Base-by-base conservation (phyloP, 371 early-diverging fungal genomes). In the Paraphysoderma sedebokerense region DNA sequence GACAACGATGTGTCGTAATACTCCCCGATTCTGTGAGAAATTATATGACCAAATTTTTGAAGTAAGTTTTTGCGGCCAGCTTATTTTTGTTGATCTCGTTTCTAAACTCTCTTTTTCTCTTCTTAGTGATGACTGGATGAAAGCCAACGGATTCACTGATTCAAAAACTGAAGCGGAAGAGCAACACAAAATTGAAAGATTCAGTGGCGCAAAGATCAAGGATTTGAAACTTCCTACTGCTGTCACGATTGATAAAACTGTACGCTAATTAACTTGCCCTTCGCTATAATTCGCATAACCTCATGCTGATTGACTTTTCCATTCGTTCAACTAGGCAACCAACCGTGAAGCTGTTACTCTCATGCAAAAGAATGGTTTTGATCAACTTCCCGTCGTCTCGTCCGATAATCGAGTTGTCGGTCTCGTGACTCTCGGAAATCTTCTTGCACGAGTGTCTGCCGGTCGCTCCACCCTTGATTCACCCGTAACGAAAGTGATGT, bases 11-110 rank as follows among this genome's bases (percentile, higher is more conserved):
- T 54, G 92, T 93, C 46, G 92, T 95, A 6, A 67, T 97, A 23
- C 68, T 97, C 42, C 84, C 96, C 24, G 98, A 95, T 65, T 90
- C 92, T 0, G 90, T 93, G 40, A 79, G 93, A 52, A 97, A 97
- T 68, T 97, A 97, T 66, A 93, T 95, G 93, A 84, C 88, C 53
- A 95, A 92, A 65, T 90, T 63, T 49, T 54, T 74, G 44, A 67
- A 60, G 61, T 61, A 38, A 40, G 57, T 48, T 12, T 23, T 28
- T 23, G 17, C 29, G n/a, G n/a, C 38, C n/a, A n/a, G n/a, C n/a
- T n/a, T n/a, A n/a, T n/a, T n/a, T n/a, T n/a, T n/a, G n/a, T 44
- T 31, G 22, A 5, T 35, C 17, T 9, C 1, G 7, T 44, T n/a
- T 5, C n/a, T n/a, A n/a, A n/a, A n/a, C n/a, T n/a, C n/a, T n/a